A percentile compares a stretch with the other conserved stretches of the same genome.
These are phyloP conservation scores for Dendrocalamus latiflorus DNA, from an alignment of 202 grass and related monocot species.

Conservation along the genomic window DNA sequence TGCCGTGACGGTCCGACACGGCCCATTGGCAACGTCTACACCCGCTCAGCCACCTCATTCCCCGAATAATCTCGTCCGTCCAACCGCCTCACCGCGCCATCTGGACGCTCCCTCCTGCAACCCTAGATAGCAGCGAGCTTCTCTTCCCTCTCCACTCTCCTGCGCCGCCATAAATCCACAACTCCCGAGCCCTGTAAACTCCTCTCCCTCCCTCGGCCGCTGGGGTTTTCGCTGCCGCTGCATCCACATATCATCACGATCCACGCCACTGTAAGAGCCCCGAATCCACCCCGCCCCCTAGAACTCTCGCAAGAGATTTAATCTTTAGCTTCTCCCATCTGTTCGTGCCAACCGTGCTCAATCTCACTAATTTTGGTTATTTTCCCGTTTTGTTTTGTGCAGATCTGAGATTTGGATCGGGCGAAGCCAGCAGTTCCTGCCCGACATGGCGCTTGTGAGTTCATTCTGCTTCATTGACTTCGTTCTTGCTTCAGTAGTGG, in stretches of 20 bases:
- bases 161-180: constrained; percentile 35
- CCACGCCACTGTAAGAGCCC: not conserved
- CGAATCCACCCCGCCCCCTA: not conserved
- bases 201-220: not conserved
- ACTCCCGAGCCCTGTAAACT: not conserved
- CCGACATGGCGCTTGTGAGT: constrained; percentile 48
- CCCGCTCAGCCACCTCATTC: not conserved
- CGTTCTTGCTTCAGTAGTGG: not conserved
- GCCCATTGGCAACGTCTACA: too few species aligned
- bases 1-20: too few species aligned
- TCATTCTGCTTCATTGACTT: not conserved
- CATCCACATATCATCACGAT: constrained; percentile 4
- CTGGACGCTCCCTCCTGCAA: not conserved
- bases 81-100: not conserved
- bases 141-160: not conserved
- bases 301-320: not conserved
- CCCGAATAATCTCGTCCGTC: not conserved
- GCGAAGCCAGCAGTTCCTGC: not conserved
- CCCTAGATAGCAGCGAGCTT: constrained; percentile 11
- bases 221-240: not conserved
- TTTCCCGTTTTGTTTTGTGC: not conserved
- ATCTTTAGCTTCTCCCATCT: not conserved
- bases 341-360: not conserved
- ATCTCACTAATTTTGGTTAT: not conserved
- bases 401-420: constrained; percentile 27